Evolutionary conservation across 345 rosid species (phyloP).

Genomic region (Raphanus sativus): DNA sequence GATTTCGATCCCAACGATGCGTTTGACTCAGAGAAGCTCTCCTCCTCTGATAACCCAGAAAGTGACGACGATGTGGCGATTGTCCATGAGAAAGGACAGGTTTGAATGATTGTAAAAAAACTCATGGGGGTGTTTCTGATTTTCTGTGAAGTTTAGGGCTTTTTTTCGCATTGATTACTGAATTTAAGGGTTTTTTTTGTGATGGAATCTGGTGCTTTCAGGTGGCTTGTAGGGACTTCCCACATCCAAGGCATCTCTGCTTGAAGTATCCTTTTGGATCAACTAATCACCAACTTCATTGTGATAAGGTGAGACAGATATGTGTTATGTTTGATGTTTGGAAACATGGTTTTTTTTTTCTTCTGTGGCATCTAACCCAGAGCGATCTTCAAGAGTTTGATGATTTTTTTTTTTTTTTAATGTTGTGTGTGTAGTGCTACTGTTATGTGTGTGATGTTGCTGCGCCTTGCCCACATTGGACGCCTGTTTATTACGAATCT

Average conservation of each 20-base stretch:
- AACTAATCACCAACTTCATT: slow-evolving; percentile 47
- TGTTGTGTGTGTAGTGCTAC: slow-evolving; percentile 53
- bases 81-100: slow-evolving; percentile 36
- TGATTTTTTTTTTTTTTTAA: background rate
- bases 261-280: slow-evolving; percentile 51
- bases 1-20: slow-evolving; percentile 60
- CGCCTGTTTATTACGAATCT: background rate
- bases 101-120: background rate
- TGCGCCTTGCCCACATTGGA: slow-evolving; percentile 67
- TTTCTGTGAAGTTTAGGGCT: background rate
- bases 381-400: background rate
- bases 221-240: slow-evolving; percentile 81
- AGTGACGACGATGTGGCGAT: slow-evolving; percentile 10
- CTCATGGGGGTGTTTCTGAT: background rate
- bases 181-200: background rate
- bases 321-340: background rate
- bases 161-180: background rate
- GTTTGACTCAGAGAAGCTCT: background rate
- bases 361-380: too few species aligned
- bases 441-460: slow-evolving; percentile 64
- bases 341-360: background rate
- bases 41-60: slow-evolving; percentile 2
- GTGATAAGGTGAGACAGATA: slow-evolving; percentile 44
- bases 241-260: slow-evolving; percentile 82
- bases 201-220: slow-evolving; percentile 3